These are phyloP conservation scores for Plasmodium cynomolgi DNA, from an alignment of 169 alveolate species.

Conservation along the genomic window DNA sequence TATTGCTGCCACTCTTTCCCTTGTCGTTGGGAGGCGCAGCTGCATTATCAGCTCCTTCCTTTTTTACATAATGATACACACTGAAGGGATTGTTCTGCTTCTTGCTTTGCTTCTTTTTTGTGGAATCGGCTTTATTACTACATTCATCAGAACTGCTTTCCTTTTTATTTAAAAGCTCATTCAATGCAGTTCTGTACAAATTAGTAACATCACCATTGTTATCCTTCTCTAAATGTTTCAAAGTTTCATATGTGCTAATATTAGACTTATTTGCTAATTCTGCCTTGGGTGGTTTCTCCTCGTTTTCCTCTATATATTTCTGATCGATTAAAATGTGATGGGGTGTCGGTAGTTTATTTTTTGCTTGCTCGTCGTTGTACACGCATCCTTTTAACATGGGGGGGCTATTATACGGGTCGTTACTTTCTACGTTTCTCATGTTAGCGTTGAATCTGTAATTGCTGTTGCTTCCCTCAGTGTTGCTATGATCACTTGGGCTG, in stretches of 20 bases:
- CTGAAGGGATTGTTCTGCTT: conserved; percentile 39
- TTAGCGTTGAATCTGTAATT: neutral
- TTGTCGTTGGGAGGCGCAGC: neutral
- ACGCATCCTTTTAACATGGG: neutral
- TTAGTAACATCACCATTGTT: conserved; percentile 3
- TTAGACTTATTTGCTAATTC: conserved; percentile 20
- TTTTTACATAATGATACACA: conserved; percentile 28
- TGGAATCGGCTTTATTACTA: neutral
- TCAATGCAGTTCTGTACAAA: neutral
- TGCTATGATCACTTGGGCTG: neutral
- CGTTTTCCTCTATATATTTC: conserved; percentile 15
- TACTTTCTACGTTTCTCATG: neutral
- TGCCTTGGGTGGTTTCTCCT: neutral
- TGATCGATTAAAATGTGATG: neutral
- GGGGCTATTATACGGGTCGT: neutral
- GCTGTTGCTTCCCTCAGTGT: neutral
- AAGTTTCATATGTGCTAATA: conserved; percentile 5
- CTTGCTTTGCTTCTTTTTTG: conserved; percentile 11
- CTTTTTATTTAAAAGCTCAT: conserved; percentile 1
- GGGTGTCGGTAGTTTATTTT: neutral
- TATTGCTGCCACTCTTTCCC: neutral
- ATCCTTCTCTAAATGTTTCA: conserved; percentile 13
- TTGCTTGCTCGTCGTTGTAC: conserved; percentile 2
- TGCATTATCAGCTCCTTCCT: neutral
- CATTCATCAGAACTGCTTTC: conserved; percentile 2